Evolutionary conservation across 257 asterid genomes (phyloP).

Genomic region (Rehmannia glutinosa): DNA sequence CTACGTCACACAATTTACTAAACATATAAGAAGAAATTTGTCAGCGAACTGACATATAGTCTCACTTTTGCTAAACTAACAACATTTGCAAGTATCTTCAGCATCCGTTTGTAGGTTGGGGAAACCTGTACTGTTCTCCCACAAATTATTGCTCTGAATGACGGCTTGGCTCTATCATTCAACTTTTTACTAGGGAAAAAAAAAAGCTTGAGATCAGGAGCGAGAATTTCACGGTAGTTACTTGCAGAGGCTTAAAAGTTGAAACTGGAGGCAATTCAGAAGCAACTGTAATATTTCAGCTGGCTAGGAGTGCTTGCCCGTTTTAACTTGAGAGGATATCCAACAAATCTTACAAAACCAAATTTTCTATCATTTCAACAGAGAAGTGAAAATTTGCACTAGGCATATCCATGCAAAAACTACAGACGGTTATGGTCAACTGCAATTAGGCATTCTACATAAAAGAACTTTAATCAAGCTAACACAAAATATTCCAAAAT

Average conservation of each 20-base stretch:
- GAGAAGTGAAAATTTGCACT: not conserved
- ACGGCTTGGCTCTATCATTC: not conserved
- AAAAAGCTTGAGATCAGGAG: too few relatives aligned
- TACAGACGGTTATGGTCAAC: not conserved
- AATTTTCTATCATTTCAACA: not conserved
- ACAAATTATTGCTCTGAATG: constrained; percentile 13
- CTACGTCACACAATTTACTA: too few relatives aligned
- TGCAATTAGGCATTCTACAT: not conserved
- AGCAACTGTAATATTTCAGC: constrained; percentile 3
- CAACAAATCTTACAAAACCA: constrained; percentile 12
- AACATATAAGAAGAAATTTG: too few relatives aligned
- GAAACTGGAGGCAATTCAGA: not conserved
- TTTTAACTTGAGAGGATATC: not conserved
- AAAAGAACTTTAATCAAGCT: not conserved
- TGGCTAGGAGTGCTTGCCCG: not conserved
- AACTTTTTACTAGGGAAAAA: too few relatives aligned
- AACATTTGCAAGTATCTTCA: not conserved
- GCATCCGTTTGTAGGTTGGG: not conserved
- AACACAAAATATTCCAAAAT: not conserved
- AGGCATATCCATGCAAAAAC: too few relatives aligned
- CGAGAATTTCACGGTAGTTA: too few relatives aligned
- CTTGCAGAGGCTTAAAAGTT: too few relatives aligned
- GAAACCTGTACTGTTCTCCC: not conserved
- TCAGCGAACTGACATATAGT: too few relatives aligned
- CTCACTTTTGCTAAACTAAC: not conserved